Percentiles rank a stretch among this genome's conserved stretches.
Evolutionary conservation across 805 yeast genomes (phyloP).

Genomic region (Myxozyma melibiosi): DNA sequence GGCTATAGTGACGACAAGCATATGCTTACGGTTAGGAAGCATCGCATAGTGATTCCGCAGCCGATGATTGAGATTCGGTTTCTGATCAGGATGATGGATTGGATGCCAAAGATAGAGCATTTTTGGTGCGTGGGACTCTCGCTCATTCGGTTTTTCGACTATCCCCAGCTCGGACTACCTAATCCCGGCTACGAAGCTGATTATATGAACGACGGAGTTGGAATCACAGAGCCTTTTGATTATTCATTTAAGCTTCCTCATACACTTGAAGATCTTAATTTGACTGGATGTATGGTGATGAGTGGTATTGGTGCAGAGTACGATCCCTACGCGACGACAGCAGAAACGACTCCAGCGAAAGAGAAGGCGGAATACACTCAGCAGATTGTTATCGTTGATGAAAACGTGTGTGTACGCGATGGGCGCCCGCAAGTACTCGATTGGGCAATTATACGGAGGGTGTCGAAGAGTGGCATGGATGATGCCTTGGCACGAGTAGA

Average conservation of each 20-base stretch:
- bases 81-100: background rate
- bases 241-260: background rate
- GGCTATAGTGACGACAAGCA: conserved; percentile 2
- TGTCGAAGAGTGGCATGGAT: too few species aligned
- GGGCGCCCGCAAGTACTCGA: conserved; percentile 5
- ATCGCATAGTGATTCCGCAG: background rate
- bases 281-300: conserved; percentile 6
- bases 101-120: conserved; percentile 2
- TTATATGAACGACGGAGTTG: too few species aligned
- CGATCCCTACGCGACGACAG: background rate
- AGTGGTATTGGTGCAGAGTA: conserved; percentile 2
- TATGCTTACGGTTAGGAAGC: conserved; percentile 1
- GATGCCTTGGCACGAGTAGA: too few species aligned
- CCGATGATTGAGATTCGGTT: conserved; percentile 8
- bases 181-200: background rate
- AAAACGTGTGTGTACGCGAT: background rate
- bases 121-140: background rate
- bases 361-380: background rate
- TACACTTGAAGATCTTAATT: background rate
- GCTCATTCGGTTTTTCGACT: conserved; percentile 2
- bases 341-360: background rate
- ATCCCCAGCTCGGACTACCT: conserved; percentile 5
- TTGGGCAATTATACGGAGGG: background rate
- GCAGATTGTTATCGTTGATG: conserved; percentile 3
- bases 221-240: background rate